These are phyloP conservation scores for Boletales sp. DNA, from an alignment of 768 basidiomycete species.

Conservation along the genomic window DNA sequence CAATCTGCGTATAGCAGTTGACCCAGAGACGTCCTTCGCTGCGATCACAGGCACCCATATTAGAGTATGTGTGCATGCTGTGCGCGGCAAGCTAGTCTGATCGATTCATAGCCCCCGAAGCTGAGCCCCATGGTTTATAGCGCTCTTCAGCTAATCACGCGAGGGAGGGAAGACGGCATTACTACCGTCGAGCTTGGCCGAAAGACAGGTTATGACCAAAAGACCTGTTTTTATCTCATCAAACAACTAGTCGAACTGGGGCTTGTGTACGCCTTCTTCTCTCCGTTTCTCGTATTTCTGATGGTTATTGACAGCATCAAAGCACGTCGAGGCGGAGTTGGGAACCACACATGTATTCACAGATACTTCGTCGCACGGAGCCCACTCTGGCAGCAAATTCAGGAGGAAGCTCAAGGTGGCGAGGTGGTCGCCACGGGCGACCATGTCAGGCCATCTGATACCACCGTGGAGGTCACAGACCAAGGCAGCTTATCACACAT, in stretches of 20 bases:
- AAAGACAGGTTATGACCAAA: constrained; percentile 81
- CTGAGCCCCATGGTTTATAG: constrained; percentile 84
- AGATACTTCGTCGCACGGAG: constrained; percentile 79
- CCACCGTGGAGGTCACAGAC: constrained; percentile 20
- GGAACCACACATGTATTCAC: constrained; percentile 77
- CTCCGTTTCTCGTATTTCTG: not conserved
- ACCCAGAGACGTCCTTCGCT: constrained; percentile 68
- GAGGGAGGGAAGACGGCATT: constrained; percentile 72
- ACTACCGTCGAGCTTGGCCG: constrained; percentile 76
- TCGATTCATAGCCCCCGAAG: constrained; percentile 57
- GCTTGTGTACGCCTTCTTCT: constrained; percentile 53
- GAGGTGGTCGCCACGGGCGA: constrained; percentile 14
- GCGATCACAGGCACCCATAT: constrained; percentile 86
- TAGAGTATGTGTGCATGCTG: constrained; percentile 46
- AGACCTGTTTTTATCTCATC: constrained; percentile 85
- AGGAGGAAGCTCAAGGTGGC: constrained; percentile 50
- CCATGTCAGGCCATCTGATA: constrained; percentile 6
- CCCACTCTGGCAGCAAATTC: constrained; percentile 72
- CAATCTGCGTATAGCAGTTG: constrained; percentile 67
- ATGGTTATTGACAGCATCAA: constrained; percentile 50
- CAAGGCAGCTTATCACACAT: constrained; percentile 28
- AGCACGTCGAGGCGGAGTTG: constrained; percentile 72
- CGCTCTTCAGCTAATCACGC: constrained; percentile 79
- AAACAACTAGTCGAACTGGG: constrained; percentile 70
- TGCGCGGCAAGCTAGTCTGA: constrained; percentile 5